These are phyloP conservation scores for Hypoxylon intermedium DNA, from an alignment of 495 filamentous ascomycete genomes.

Conservation along the genomic window DNA sequence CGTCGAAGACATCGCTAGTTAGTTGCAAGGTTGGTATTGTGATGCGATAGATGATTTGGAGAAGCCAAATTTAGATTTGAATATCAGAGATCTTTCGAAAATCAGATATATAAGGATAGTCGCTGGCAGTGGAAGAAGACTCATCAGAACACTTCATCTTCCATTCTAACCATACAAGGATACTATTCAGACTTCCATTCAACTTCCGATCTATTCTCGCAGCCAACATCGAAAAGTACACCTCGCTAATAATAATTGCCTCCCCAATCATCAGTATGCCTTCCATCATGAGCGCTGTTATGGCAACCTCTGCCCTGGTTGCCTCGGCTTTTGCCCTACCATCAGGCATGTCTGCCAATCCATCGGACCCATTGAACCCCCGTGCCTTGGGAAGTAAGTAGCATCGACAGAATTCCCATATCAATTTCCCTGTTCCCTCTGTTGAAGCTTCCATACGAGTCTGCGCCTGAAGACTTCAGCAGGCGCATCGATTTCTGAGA, in stretches of 20 bases:
- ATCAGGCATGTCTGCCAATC: slow-evolving; percentile 9
- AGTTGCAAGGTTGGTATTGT: background rate
- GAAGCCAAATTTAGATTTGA: background rate
- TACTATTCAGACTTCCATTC: background rate
- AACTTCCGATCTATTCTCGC: background rate
- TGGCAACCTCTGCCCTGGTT: slow-evolving; percentile 7
- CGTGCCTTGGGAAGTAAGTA: slow-evolving; percentile 13
- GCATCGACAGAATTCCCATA: too few species aligned
- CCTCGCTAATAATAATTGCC: background rate
- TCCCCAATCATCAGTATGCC: slow-evolving; percentile 2
- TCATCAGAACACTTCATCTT: background rate
- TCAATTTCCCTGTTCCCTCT: too few species aligned
- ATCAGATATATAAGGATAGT: background rate
- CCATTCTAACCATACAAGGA: background rate
- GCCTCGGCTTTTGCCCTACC: slow-evolving; percentile 13
- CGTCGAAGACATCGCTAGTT: background rate
- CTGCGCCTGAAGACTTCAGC: too few species aligned
- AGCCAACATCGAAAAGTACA: background rate
- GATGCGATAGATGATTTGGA: background rate
- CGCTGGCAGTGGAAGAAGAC: background rate
- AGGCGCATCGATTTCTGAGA: too few species aligned
- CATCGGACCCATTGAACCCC: slow-evolving; percentile 7
- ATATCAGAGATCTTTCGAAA: background rate
- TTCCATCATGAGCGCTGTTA: slow-evolving; percentile 4
- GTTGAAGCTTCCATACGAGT: too few species aligned